Conservation (phyloP, 2,329 filamentous ascomycete genomes). For the Fusarium sp. region DNA sequence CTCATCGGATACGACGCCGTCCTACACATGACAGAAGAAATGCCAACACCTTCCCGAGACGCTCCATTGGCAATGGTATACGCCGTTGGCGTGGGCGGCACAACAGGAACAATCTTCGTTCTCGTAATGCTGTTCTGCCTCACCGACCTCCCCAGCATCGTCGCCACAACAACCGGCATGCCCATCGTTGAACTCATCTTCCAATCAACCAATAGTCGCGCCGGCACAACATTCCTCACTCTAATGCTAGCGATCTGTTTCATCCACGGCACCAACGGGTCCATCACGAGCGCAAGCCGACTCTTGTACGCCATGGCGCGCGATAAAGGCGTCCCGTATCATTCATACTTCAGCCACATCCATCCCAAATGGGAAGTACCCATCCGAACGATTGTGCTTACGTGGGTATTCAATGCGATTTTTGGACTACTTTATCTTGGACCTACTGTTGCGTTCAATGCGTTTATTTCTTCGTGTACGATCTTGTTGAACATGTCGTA, state of each 20-base stretch:
- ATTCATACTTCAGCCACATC: conserved; percentile 31
- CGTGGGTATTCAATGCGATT: conserved; percentile 29
- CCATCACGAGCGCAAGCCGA: conserved; percentile 56
- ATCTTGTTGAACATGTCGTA: conserved; percentile 39
- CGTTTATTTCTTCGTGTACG: conserved; percentile 35
- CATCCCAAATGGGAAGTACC: conserved; percentile 28
- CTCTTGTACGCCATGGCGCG: conserved; percentile 52
- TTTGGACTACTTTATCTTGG: conserved; percentile 37
- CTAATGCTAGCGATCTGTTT: conserved; percentile 58
- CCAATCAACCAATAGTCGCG: conserved; percentile 54
- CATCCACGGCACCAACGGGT: conserved; percentile 58
- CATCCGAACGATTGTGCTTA: conserved; percentile 18
- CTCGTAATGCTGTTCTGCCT: conserved; percentile 57
- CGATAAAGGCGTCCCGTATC: conserved; percentile 29
- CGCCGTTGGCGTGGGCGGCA: conserved; percentile 55
- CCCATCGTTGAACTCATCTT: conserved; percentile 59
- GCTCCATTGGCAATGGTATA: conserved; percentile 57
- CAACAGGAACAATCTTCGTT: conserved; percentile 54
- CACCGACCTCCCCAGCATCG: conserved; percentile 50
- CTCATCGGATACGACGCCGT: conserved; percentile 58
- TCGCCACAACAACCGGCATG: conserved; percentile 55
- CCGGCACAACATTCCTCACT: conserved; percentile 54
- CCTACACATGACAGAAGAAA: conserved; percentile 60
- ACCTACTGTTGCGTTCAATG: conserved; percentile 34
- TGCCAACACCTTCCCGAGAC: conserved; percentile 55